These are phyloP conservation scores for Onygenales sp. DNA, from an alignment of 2,329 filamentous ascomycete genomes.

Conservation along the genomic window DNA sequence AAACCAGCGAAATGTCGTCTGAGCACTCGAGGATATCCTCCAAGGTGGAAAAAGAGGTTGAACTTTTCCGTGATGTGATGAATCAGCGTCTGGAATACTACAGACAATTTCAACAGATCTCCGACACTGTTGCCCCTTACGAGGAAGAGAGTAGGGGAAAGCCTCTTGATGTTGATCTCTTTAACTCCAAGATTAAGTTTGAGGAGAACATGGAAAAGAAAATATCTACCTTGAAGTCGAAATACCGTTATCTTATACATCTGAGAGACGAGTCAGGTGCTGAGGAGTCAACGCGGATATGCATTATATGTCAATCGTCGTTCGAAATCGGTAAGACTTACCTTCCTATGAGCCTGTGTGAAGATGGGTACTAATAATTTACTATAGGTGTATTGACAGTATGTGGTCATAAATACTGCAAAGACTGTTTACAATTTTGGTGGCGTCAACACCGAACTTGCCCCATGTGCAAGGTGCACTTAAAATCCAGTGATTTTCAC, in stretches of 20 bases:
- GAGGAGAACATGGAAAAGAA: slow-evolving; percentile 48
- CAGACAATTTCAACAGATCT: slow-evolving; percentile 80
- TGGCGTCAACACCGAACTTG: slow-evolving; percentile 65
- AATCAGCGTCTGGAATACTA: slow-evolving; percentile 86
- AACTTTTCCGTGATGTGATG: slow-evolving; percentile 67
- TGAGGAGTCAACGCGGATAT: slow-evolving; percentile 55
- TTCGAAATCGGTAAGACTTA: slow-evolving; percentile 69
- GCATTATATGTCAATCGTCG: slow-evolving; percentile 71
- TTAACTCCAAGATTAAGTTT: slow-evolving; percentile 29
- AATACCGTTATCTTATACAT: slow-evolving; percentile 64
- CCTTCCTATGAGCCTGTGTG: not conserved
- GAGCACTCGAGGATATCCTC: slow-evolving; percentile 44
- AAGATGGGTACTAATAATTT: slow-evolving; percentile 5
- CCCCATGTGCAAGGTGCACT: slow-evolving; percentile 68
- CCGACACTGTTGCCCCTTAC: slow-evolving; percentile 71
- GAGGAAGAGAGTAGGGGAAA: slow-evolving; percentile 52
- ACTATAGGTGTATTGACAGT: slow-evolving; percentile 48
- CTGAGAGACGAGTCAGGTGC: slow-evolving; percentile 53
- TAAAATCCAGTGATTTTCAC: slow-evolving; percentile 62
- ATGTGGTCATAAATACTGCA: slow-evolving; percentile 89
- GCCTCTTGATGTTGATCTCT: slow-evolving; percentile 43
- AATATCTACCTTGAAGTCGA: slow-evolving; percentile 57
- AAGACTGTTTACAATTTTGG: slow-evolving; percentile 76
- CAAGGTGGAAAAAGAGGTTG: slow-evolving; percentile 55
- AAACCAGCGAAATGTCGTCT: slow-evolving; percentile 44